Evolutionary conservation across 140 eudicot genomes (phyloP).

Genomic region (Senecio squalidus): DNA sequence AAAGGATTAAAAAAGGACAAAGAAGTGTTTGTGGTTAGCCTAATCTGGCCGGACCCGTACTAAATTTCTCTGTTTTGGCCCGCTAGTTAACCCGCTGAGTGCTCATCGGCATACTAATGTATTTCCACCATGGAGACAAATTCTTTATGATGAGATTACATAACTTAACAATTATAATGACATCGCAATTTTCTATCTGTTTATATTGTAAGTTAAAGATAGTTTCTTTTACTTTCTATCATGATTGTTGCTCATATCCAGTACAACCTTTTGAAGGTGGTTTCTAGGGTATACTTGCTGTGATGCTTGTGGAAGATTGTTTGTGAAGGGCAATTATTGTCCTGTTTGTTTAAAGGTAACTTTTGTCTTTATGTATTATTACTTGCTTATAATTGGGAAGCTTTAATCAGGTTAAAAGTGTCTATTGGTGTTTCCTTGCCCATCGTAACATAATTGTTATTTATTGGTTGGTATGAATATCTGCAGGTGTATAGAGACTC

Average conservation of each 20-base stretch:
- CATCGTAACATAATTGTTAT: too few relatives aligned
- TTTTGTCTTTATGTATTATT: not conserved
- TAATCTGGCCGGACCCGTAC: too few relatives aligned
- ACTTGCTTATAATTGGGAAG: slow-evolving; percentile 12
- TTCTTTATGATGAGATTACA: not conserved
- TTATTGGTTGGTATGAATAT: not conserved
- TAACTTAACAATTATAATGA: not conserved
- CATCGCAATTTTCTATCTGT: slow-evolving; percentile 2
- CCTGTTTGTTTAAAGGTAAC: slow-evolving; percentile 95
- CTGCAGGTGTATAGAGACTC: slow-evolving; percentile 96
- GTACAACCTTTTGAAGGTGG: slow-evolving; percentile 67
- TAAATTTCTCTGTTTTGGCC: too few relatives aligned
- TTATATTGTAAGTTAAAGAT: slow-evolving; percentile 2
- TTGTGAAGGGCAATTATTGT: slow-evolving; percentile 92
- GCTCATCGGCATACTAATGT: too few relatives aligned
- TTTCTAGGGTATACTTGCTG: slow-evolving; percentile 98
- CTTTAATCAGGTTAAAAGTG: not conserved
- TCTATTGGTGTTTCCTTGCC: too few relatives aligned
- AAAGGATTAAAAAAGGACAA: too few relatives aligned
- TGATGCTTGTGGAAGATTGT: slow-evolving; percentile 99
- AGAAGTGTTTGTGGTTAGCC: too few relatives aligned
- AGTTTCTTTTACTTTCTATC: slow-evolving; percentile 9
- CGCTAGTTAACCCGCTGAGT: too few relatives aligned
- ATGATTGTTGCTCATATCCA: slow-evolving; percentile 13
- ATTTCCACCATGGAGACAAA: slow-evolving; percentile 4